Evolutionary conservation across 768 basidiomycete species (phyloP).

Genomic region (Tricholoma bakamatsutake): DNA sequence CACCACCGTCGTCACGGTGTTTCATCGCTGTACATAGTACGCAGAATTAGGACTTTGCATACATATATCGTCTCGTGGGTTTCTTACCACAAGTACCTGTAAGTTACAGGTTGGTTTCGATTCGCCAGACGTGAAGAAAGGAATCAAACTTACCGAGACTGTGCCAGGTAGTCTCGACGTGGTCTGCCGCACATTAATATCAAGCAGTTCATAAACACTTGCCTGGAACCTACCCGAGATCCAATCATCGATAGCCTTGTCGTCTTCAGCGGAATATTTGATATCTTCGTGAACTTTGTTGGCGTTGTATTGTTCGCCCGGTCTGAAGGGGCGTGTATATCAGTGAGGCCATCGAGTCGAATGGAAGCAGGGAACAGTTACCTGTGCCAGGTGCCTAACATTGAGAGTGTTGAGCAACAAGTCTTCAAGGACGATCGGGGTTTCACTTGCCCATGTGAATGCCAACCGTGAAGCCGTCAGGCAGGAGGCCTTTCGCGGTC

Average conservation of each 20-base stretch:
- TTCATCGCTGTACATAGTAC: conserved; percentile 49
- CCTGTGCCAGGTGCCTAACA: conserved; percentile 48
- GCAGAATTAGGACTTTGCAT: neutral
- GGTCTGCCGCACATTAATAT: conserved; percentile 31
- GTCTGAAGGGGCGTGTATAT: conserved; percentile 20
- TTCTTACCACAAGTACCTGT: conserved; percentile 40
- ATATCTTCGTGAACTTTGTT: conserved; percentile 58
- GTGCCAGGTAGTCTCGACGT: conserved; percentile 78
- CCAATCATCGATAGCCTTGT: conserved; percentile 70
- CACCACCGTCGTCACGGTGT: conserved; percentile 58
- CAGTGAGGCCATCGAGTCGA: neutral
- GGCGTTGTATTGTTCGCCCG: conserved; percentile 47
- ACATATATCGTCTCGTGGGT: neutral
- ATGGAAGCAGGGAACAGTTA: conserved; percentile 11
- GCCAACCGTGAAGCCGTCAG: conserved; percentile 58
- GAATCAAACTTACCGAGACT: conserved; percentile 40
- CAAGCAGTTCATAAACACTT: neutral
- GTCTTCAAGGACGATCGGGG: neutral
- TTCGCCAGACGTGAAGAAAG: neutral
- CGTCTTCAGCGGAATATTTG: conserved; percentile 62
- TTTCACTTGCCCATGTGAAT: conserved; percentile 57
- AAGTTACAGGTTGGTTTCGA: neutral
- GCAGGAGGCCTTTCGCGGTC: conserved; percentile 57
- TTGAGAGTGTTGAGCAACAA: neutral
- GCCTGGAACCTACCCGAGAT: conserved; percentile 33